Base-by-base conservation (phyloP, 2,329 filamentous ascomycete species). In the Neospermospora avenae region DNA sequence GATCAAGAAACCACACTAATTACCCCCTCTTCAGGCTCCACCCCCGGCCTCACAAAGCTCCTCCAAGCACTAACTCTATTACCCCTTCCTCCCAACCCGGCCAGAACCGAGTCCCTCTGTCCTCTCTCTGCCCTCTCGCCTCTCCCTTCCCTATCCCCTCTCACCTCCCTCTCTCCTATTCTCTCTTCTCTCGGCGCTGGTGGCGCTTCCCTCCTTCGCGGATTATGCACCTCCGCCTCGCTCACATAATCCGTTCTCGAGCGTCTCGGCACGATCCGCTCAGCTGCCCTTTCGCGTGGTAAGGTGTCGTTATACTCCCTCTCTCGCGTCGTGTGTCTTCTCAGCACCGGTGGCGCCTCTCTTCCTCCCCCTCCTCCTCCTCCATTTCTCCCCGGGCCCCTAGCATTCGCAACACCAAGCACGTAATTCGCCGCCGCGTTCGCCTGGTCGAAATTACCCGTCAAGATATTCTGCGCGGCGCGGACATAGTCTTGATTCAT, bases 401-500 rank as follows among this genome's bases (percentile, higher is more conserved):
- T 59, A 34, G 65, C 65, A 57, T 66, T 64, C 6, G 62, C 59
- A 16, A 69, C 65, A 4, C 69, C 68, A 61, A 70, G 67, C 20
- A 70, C 65, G 53, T 71, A 70, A 39, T 74, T 71, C 6, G 72
- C 73, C 10, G 72, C 70, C 28, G 68, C 68, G 13, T 66, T 68
- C 11, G 72, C 74, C 44, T 72, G 68, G 18, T 69, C 68, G 37
- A 71, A 71, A 52, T 68, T 68, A 2, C 70, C 71, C 14, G 70
- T 70, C n/a, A 75, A 54, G 2, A 73, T 69, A 53, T 74, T 71
- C 3, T 70, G 66, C 6, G 72, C 73, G n/a, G 69, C 69, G 34
- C 73, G 70, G 16, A 78, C 69, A 61, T 84, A 86, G 62, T 84
- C 77, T 28, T 87, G 83, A 60, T 85, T 85, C 78, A 85, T 80